Evolutionary conservation across 2,329 filamentous ascomycete genomes (phyloP).

Genomic region (Podosphaera fusca): DNA sequence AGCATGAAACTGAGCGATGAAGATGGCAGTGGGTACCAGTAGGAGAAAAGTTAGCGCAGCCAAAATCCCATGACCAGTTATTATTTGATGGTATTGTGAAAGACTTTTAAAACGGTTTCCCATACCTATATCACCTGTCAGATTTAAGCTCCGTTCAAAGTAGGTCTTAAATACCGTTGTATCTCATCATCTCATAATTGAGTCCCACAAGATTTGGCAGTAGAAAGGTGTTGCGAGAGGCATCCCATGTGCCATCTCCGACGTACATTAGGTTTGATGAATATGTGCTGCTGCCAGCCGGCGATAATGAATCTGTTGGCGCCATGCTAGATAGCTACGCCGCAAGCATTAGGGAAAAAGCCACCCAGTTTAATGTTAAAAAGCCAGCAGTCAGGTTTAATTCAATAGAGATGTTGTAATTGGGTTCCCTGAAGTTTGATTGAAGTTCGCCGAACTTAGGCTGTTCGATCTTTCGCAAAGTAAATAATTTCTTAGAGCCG

Average conservation of each 20-base stretch:
- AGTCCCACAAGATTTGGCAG: constrained; percentile 54
- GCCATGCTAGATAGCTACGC: constrained; percentile 12
- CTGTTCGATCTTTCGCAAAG: no score
- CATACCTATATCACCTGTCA: constrained; percentile 32
- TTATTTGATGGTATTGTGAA: constrained; percentile 44
- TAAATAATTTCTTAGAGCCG: no score
- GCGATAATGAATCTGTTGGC: constrained; percentile 15
- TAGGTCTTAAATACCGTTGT: constrained; percentile 39
- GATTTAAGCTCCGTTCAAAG: background rate
- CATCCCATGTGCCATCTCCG: constrained; percentile 69
- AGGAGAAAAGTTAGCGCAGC: constrained; percentile 52
- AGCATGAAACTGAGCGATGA: constrained; percentile 49
- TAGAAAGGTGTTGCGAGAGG: constrained; percentile 51
- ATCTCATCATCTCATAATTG: constrained; percentile 62
- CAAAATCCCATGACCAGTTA: constrained; percentile 49
- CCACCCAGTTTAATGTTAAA: no score
- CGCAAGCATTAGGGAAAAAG: background rate
- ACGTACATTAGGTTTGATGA: constrained; percentile 51
- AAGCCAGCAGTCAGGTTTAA: no score
- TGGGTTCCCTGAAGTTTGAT: no score
- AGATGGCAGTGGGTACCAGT: constrained; percentile 49
- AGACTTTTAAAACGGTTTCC: constrained; percentile 53
- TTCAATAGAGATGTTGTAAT: no score
- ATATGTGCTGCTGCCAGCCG: constrained; percentile 51
- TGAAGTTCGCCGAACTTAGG: no score